Base-by-base conservation (phyloP, 805 yeast genomes). In the Soucietia sequanensis region DNA sequence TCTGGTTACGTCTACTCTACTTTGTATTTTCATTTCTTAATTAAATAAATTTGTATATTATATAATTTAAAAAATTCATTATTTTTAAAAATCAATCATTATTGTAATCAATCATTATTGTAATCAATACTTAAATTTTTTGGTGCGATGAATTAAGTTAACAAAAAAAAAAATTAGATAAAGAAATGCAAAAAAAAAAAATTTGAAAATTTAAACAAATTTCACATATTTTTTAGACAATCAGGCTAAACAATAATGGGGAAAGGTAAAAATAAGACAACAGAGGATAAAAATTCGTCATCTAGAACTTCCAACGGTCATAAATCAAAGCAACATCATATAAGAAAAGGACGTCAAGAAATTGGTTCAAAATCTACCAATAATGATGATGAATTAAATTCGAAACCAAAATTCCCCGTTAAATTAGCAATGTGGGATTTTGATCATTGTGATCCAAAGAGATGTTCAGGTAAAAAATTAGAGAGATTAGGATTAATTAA, bases 401-500 rank as follows among this genome's bases (percentile, higher is more conserved):
- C n/a, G n/a, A n/a, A n/a, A n/a, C n/a, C n/a, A n/a, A 47, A 48
- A 31, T 85, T 87, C 52, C 96, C 95, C 1, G 82, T 84, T 22
- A 89, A 87, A 52, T 59, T 90, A 43, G 97, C 96, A 12, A 91
- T 91, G 99, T 91, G 99, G 96, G 99, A 93, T 58, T 93, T 93
- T 54, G 96, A 90, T 46, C 99, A 93, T 56, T 93, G 99, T 65
- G 99, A 93, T 62, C 99, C 99, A 1, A 93, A 93, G 55, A 74
- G 97, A 54, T 93, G 99, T 57, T 83, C 95, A 46, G 99, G 99
- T 13, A 93, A 93, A 65, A 90, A 89, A 56, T 69, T 93, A 20
- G 96, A 88, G 52, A 71, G 98, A 36, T 60, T 91, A 14, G 98
- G 98, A 1, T 62, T 88, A 14, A 90, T 93, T 33, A 78, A 79